These are phyloP conservation scores for Marasmius fiardii DNA, from an alignment of 1,284 basidiomycete species.

Conservation along the genomic window DNA sequence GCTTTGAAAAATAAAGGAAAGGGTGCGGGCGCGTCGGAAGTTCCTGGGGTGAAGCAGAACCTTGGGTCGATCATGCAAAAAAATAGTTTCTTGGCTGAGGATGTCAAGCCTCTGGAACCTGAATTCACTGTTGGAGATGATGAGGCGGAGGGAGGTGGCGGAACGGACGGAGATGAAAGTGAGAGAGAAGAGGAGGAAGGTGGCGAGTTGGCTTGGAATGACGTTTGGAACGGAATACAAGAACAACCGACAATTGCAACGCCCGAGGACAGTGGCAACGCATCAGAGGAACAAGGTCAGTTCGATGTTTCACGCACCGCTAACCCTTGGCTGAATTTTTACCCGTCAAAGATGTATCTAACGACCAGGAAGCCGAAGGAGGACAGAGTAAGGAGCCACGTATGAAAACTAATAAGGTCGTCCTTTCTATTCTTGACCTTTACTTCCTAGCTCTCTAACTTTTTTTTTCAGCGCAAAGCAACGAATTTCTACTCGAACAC, in stretches of 20 bases:
- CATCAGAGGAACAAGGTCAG: slow-evolving; percentile 7
- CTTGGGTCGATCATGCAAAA: slow-evolving; percentile 79
- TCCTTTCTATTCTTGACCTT: slow-evolving; percentile 10
- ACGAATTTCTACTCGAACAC: slow-evolving; percentile 87
- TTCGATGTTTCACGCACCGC: neutral
- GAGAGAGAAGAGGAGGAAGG: slow-evolving; percentile 34
- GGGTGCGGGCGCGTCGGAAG: slow-evolving; percentile 35
- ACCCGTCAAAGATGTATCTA: slow-evolving; percentile 11
- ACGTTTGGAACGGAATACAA: slow-evolving; percentile 58
- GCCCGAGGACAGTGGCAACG: slow-evolving; percentile 24
- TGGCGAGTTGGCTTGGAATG: slow-evolving; percentile 59
- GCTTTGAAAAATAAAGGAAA: slow-evolving; percentile 32
- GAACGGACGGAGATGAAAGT: slow-evolving; percentile 32
- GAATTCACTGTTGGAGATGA: slow-evolving; percentile 33
- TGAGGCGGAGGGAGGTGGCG: slow-evolving; percentile 27
- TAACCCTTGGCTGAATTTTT: neutral
- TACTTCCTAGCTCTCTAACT: slow-evolving; percentile 10
- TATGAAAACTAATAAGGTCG: slow-evolving; percentile 87
- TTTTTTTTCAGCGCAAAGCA: slow-evolving; percentile 66
- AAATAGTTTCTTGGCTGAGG: slow-evolving; percentile 77
- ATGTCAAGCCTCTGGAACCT: slow-evolving; percentile 59
- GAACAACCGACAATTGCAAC: slow-evolving; percentile 18
- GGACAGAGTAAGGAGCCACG: slow-evolving; percentile 61
- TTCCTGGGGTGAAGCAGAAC: slow-evolving; percentile 69
- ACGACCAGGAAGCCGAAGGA: slow-evolving; percentile 29